Conservation (phyloP, 352 stramenopile species). For the Globisporangium sylvaticum region DNA sequence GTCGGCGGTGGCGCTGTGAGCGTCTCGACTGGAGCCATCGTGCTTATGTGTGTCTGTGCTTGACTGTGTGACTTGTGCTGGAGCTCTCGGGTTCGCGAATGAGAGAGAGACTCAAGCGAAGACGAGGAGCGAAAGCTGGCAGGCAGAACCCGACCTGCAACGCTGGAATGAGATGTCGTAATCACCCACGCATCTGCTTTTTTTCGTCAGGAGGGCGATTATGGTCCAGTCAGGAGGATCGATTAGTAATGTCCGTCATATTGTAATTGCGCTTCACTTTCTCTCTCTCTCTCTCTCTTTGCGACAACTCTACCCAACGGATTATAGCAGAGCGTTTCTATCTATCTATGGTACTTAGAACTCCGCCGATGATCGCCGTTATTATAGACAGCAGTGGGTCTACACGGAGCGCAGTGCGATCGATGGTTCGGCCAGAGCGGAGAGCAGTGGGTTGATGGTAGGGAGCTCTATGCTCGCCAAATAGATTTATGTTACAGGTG, state of each 20-base stretch:
- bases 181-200: slow-evolving; percentile 1
- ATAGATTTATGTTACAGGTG: background rate
- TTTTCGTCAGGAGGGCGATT: background rate
- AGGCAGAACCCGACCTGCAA: background rate
- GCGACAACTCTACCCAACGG: background rate
- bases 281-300: background rate
- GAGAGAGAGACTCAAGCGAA: background rate
- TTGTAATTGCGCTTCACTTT: background rate
- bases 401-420: background rate
- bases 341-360: background rate
- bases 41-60: background rate
- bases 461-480: background rate
- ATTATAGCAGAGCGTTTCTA: too few species aligned
- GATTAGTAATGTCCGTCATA: slow-evolving; percentile 5
- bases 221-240: background rate
- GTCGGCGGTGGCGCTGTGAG: background rate
- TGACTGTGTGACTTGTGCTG: background rate
- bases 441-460: background rate
- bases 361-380: background rate
- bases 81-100: background rate
- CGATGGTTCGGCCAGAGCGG: background rate
- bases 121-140: background rate
- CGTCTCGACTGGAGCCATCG: background rate
- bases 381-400: background rate
- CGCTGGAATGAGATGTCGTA: background rate